Conservation (phyloP, 352 stramenopile genomes). For the Pythium angustatum region DNA sequence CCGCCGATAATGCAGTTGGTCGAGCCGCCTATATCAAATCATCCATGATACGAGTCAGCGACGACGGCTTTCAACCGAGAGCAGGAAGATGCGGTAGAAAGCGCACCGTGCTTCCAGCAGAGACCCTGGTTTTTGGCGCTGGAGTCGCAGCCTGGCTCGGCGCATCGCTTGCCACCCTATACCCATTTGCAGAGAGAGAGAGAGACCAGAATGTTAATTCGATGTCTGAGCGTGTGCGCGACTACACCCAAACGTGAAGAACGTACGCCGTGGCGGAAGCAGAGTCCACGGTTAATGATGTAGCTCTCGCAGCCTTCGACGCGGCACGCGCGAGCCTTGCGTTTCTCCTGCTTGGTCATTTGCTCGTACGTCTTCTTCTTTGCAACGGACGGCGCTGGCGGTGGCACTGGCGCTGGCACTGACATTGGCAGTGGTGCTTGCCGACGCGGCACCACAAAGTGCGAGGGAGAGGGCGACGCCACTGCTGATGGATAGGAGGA, state of each 20-base stretch:
- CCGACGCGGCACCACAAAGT: not conserved
- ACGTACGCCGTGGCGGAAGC: constrained; percentile 47
- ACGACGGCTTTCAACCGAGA: not conserved
- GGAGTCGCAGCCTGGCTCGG: constrained; percentile 30
- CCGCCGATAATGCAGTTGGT: constrained; percentile 41
- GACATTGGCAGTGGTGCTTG: not conserved
- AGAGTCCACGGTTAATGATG: constrained; percentile 49
- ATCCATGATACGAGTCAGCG: not conserved
- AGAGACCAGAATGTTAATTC: not conserved
- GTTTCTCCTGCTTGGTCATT: constrained; percentile 33
- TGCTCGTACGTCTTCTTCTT: constrained; percentile 21
- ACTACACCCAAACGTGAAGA: too few relatives aligned
- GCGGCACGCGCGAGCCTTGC: constrained; percentile 35
- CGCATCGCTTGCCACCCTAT: constrained; percentile 46
- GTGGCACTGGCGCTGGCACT: too few relatives aligned
- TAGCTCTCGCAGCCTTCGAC: constrained; percentile 45
- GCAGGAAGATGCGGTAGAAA: not conserved
- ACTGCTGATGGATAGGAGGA: not conserved
- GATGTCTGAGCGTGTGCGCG: too few relatives aligned
- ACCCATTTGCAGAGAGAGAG: too few relatives aligned
- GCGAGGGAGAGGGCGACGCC: not conserved
- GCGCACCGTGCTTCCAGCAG: constrained; percentile 43
- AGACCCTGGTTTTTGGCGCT: constrained; percentile 42
- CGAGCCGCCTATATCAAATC: constrained; percentile 33
- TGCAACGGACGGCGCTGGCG: not conserved